Evolutionary conservation across 2,329 filamentous ascomycete species (phyloP), one percentile per base, ranked within the genome.

Genomic region (Coniochaeta pulveracea): DNA sequence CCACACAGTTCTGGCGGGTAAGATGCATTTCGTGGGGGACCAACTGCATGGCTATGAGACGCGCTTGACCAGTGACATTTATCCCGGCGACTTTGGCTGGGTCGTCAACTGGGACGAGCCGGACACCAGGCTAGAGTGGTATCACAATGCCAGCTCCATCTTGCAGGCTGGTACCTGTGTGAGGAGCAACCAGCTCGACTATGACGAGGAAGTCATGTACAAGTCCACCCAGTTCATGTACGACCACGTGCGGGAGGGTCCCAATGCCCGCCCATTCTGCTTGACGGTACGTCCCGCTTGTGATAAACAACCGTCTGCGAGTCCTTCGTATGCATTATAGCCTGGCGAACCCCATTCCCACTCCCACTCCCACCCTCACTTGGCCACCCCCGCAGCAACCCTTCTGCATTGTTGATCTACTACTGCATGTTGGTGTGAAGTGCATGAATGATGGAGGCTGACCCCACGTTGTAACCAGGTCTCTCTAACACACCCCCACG

Each of bases 21-120:
- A 95, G 69, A 95, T 95, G 88, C 88, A 95, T 60, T 95, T 95
- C 54, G 82, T 93, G 35, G 88, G 88, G 21, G 88, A 95, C 53
- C 88, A 95, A 60, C 68, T 95, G 38, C 88, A 95, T 54, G 88
- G 88, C 19, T 95, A 93, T 49, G 88, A 95, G 63, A 81, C 85
- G 49, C 76, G 88, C 37, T 68, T 95, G 48, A 95, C 88, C n/a
- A 84, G 80, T 44, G 88, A 95, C 55, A 94, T 95, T 51, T 95
- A 95, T 56, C 88, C 88, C 1, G 88, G 81, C 37, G 88, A 95
- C 51, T 86, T 91, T 51, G 88, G 88, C 42, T 95, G 88, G 88
- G 80, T 80, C 10, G 88, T 94, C 42, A 88, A 94, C 60, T 95
- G 88, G 88, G 88, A 95, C 52, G 77, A 88, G 55, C 86, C 88